Percentiles rank a stretch among this genome's conserved stretches.
These are phyloP conservation scores for Colletotrichum sp. DNA, from an alignment of 2,329 filamentous ascomycete genomes.

Conservation along the genomic window DNA sequence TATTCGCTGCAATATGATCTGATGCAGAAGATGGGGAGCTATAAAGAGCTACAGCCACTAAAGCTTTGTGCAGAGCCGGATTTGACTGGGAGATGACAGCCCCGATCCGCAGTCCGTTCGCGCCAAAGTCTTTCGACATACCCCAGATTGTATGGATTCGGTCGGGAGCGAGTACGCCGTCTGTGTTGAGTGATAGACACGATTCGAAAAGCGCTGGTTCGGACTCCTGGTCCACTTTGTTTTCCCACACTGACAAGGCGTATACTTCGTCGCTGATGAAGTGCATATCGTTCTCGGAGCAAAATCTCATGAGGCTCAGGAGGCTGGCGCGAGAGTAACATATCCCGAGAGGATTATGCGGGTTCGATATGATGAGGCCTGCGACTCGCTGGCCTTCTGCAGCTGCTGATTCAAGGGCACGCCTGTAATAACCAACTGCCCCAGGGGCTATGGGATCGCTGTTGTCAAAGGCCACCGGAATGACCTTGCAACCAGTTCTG, in stretches of 20 bases:
- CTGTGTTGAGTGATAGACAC: conserved; percentile 39
- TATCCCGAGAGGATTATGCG: conserved; percentile 39
- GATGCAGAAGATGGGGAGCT: not conserved
- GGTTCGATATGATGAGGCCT: conserved; percentile 21
- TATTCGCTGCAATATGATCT: conserved; percentile 12
- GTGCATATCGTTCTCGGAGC: conserved; percentile 40
- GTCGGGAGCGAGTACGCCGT: conserved; percentile 41
- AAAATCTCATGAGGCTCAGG: not conserved
- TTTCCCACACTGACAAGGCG: conserved; percentile 44
- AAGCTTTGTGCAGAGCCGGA: conserved; percentile 25
- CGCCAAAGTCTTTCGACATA: conserved; percentile 42
- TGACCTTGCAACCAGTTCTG: conserved; percentile 39
- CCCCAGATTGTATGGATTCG: conserved; percentile 45
- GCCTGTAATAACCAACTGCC: not conserved
- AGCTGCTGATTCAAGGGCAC: conserved; percentile 40
- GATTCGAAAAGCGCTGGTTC: conserved; percentile 38
- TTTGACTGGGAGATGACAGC: conserved; percentile 26
- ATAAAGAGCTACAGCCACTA: not conserved
- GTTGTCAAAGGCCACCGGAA: not conserved
- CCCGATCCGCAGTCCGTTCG: conserved; percentile 48
- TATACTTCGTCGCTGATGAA: conserved; percentile 55
- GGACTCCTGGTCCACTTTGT: conserved; percentile 41
- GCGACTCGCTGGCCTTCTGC: conserved; percentile 14
- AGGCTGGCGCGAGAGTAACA: not conserved
- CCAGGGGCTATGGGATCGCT: not conserved